These are phyloP conservation scores for Botrytis byssoidea DNA, from an alignment of 2,329 filamentous ascomycete genomes.

Conservation along the genomic window DNA sequence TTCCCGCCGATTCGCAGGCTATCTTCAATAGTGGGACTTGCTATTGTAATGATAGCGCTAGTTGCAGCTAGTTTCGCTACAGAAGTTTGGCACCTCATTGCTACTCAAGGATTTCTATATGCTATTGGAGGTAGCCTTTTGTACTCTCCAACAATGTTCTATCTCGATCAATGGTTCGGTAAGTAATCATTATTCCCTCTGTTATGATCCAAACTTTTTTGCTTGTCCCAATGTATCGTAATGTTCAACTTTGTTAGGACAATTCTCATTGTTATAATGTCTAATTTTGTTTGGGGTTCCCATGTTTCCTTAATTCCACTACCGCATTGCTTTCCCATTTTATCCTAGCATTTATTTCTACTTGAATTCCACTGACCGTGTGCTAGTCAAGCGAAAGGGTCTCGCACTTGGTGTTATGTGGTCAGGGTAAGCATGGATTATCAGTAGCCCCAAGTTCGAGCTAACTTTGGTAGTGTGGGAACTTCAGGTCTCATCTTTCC, in stretches of 20 bases:
- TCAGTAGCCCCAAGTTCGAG: background rate
- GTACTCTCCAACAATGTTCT: constrained; percentile 44
- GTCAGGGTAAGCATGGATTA: constrained; percentile 31
- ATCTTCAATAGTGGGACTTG: constrained; percentile 40
- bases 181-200: background rate
- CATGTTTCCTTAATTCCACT: background rate
- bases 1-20: constrained; percentile 39
- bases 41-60: constrained; percentile 39
- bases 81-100: constrained; percentile 45
- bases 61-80: constrained; percentile 46
- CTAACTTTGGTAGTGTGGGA: constrained; percentile 19
- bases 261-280: background rate
- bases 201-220: background rate
- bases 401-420: constrained; percentile 52
- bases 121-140: constrained; percentile 44
- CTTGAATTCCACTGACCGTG: background rate
- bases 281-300: background rate
- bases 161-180: constrained; percentile 50
- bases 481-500: constrained; percentile 37
- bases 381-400: constrained; percentile 43
- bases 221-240: background rate
- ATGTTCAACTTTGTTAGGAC: background rate
- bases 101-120: constrained; percentile 49
- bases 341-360: background rate
- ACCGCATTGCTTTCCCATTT: background rate